Base-by-base conservation (phyloP, 768 basidiomycete species). In the Naganishia antarctica region DNA sequence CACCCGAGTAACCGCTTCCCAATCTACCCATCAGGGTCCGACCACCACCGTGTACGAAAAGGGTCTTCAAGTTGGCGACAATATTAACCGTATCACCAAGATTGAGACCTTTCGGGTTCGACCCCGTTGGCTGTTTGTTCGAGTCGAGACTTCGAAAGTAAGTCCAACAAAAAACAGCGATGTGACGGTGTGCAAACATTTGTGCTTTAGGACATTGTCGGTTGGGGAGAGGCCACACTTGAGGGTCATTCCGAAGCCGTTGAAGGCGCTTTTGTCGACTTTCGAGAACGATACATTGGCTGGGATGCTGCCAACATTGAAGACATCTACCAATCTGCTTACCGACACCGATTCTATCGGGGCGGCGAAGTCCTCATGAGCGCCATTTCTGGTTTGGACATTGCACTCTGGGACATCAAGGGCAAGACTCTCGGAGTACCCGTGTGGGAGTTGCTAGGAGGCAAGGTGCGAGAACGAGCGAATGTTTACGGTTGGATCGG, bases 201-300 rank as follows among this genome's bases (percentile, higher is more conserved):
- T 72, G 76, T 57, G 65, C 67, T 26, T 87, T 88, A 41, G 85
- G 83, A 0, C 71, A 83, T 74, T 40, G 80, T 87, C 25, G 86
- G 86, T 25, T 87, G 86, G 85, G 86, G 86, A 9, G 86, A 87
- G 74, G 83, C 80, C 26, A 87, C 85, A 0, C 81, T 87, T 2
- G 87, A 87, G 83, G 78, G 84, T 23, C 86, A 87, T 71, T 84
- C 84, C 4, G 85, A 88, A 74, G 85, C 86, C 11, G 80, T 88
- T n/a, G 84, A 86, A 74, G 86, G 86, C 32, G 84, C 85, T 5
- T 81, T 83, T 63, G 67, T 74, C 18, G 85, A 85, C 66, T 78
- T 88, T 18, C 73, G 78, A 9, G 78, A 82, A 59, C 81, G 83
- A 13, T 86, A 86, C 70, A 71, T 83, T 4, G 84, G 84, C 34